Percentiles rank a stretch among this genome's conserved stretches.
These are phyloP conservation scores for Fusarium drepaniforme DNA, from an alignment of 2,329 filamentous ascomycete genomes.

Conservation along the genomic window DNA sequence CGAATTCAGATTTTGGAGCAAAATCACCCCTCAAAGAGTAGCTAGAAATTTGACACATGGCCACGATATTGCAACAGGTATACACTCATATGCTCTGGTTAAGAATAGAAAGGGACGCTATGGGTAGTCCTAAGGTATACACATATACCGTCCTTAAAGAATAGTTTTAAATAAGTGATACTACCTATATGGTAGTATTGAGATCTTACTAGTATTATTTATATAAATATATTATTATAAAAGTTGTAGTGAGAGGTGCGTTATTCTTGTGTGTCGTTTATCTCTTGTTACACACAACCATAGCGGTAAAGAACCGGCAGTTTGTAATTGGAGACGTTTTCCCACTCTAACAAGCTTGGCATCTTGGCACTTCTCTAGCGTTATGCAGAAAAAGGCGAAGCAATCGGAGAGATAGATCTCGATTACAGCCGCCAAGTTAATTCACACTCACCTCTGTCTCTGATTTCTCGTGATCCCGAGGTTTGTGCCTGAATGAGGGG, in stretches of 20 bases:
- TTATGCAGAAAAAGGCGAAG: not conserved
- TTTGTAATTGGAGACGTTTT: not conserved
- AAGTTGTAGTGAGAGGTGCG: not conserved
- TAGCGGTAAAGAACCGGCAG: not conserved
- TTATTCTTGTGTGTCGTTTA: not conserved
- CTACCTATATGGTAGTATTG: too few relatives aligned
- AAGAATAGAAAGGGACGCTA: not conserved
- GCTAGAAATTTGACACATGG: not conserved
- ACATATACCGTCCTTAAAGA: not conserved
- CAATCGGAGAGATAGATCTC: constrained; percentile 1
- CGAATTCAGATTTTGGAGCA: not conserved
- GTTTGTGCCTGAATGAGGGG: not conserved
- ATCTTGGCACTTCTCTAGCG: not conserved
- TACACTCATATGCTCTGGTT: not conserved
- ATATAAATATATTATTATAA: not conserved
- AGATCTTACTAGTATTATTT: too few relatives aligned
- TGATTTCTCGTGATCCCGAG: constrained; percentile 4
- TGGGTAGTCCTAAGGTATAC: not conserved
- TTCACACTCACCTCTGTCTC: not conserved
- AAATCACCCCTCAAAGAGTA: not conserved
- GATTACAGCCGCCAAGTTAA: not conserved
- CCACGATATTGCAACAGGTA: not conserved
- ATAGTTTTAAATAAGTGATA: too few relatives aligned
- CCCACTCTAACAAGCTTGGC: not conserved
- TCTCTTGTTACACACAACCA: not conserved